A percentile compares a stretch with the other conserved stretches of the same genome.
Conservation (phyloP, 2,329 filamentous ascomycete species). For the Colletotrichum somersetense region DNA sequence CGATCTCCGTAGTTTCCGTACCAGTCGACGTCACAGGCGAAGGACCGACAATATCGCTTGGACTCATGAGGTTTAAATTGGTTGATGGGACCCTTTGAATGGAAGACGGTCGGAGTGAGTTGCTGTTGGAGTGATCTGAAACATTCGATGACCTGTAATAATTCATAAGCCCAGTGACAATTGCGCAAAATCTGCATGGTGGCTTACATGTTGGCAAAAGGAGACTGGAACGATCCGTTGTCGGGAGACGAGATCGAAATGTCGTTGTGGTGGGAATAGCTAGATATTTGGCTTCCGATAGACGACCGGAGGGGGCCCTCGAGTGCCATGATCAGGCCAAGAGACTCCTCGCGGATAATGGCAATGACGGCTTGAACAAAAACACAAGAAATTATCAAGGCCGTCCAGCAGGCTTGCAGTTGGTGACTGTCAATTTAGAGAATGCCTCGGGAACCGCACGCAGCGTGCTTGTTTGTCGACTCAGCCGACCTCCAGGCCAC, state of each 20-base stretch:
- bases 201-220: conserved; percentile 66
- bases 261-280: conserved; percentile 65
- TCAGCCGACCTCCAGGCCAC: conserved; percentile 8
- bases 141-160: conserved; percentile 60
- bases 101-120: conserved; percentile 65
- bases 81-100: conserved; percentile 62
- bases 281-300: conserved; percentile 67
- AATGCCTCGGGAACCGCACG: conserved; percentile 45
- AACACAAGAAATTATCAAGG: not conserved
- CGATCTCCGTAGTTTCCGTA: conserved; percentile 86
- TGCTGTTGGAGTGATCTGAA: conserved; percentile 53
- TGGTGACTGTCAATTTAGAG: conserved; percentile 34
- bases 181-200: not conserved
- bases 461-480: conserved; percentile 34
- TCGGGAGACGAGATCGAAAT: conserved; percentile 69
- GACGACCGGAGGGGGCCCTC: conserved; percentile 74
- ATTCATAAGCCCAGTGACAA: conserved; percentile 15
- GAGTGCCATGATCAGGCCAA: conserved; percentile 65
- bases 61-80: conserved; percentile 69
- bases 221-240: conserved; percentile 61
- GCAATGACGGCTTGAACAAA: not conserved
- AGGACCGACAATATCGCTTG: conserved; percentile 80
- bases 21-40: conserved; percentile 89
- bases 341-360: not conserved
- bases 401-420: conserved; percentile 16